Evolutionary conservation across 2,329 filamentous ascomycete species (phyloP), one percentile per base, ranked within the genome.

Genomic region (Diaporthe citriasiana): DNA sequence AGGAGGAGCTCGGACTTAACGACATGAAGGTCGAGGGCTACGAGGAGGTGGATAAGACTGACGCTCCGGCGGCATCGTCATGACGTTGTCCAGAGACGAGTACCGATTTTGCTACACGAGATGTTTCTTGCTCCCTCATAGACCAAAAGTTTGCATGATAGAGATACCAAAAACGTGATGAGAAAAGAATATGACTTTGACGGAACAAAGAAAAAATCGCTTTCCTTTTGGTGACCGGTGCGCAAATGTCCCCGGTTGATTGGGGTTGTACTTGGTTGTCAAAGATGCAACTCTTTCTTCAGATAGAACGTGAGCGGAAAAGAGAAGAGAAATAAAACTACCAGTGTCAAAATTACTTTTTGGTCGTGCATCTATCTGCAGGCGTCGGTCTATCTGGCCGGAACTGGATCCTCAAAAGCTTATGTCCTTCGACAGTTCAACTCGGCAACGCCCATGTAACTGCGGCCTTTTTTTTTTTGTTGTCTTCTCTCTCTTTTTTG

Each of bases 1-100:
- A 98, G 84, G 97, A 99, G 80, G 94, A 98, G 74, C 86, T 99
- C 15, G 97, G 97, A 0, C 85, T 99, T 77, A 91, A 87, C 74
- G 97, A 99, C 81, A 99, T 99, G 92, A 97, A 96, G 88, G 91
- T 92, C 0, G 95, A 98, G 82, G 92, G 91, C 0, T 98, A 99
- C 80, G 93, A 93, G 75, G 74, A 79, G 1, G 82, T 80, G 51
- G 55, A 47, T 22, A 77, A 80, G 74, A 78, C 79, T 30, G 78
- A 82, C 71, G 79, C 78, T 19, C 77, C 77, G 35, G 79, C 77
- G 33, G 69, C 76, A 5, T 78, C 57, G n/a, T 65, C 70, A 65
- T 73, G 51, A 74, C 59, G 25, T 13, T 17, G 50, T 45, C 15
- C 1, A 17, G 13, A 33, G n/a, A 30, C 13, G 15, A 53, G 42